Base-by-base conservation (phyloP, 2,329 filamentous ascomycete genomes). In the Cordyceps fumosorosea region DNA sequence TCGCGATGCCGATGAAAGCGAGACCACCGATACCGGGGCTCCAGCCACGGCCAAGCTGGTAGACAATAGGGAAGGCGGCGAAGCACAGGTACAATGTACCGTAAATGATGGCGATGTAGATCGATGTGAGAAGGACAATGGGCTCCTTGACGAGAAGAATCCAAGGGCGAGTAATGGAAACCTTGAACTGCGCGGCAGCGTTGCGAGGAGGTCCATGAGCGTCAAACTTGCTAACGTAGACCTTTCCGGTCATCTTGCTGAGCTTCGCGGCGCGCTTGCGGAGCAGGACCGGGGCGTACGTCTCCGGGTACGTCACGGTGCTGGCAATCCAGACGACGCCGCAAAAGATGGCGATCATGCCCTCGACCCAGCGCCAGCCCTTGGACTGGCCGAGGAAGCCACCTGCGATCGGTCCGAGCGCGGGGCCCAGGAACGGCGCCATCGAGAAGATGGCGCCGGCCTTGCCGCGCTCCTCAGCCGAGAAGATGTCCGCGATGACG, bases 301-400 rank as follows among this genome's bases (percentile, higher is more conserved):
- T 87, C 72, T 87, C 84, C 2, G 83, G 84, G n/a, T 84, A 75
- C 42, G 79, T 65, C 34, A 85, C 63, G 0, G 77, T 69, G 60
- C 79, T 80, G 51, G 79, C 54, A 52, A 86, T 78, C 81, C 84
- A 87, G 29, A 87, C 74, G 11, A 78, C 68, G 7, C 84, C 85
- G 1, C 81, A 82, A 67, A 89, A 86, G 64, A 85, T 84, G 56
- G 82, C 80, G 69, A 86, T 80, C 55, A 89, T 73, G 1, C 84
- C 85, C 71, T 84, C 78, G 12, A 88, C 80, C 87, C 86, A 88
- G 67, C 84, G 75, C 86, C 86, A 88, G 10, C 85, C 85, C 10
- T 76, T 76, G 2, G 78, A 76, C 74, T 86, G 78, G 2, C 82
- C 83, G 2, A 88, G 72, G 70, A 88, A 89, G 0, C 85, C 85